A percentile compares a stretch with the other conserved stretches of the same genome.
Evolutionary conservation across 1,139 yeast species (phyloP).

Genomic region (Eremothecium coryli): DNA sequence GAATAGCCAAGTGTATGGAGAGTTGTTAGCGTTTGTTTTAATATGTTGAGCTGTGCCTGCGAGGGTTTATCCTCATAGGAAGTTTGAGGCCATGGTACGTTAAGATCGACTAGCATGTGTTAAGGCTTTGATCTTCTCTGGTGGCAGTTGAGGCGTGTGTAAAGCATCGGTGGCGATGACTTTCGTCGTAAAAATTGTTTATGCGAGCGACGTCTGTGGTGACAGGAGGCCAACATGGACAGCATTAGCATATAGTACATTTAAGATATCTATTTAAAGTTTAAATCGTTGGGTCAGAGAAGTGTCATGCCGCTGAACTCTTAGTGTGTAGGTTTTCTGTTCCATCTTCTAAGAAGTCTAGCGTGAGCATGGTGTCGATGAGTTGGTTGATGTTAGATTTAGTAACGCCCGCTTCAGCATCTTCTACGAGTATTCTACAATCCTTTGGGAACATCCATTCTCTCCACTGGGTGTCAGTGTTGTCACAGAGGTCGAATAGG

Average conservation of each 20-base stretch:
- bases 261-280: too few species aligned
- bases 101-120: slow-evolving; percentile 62
- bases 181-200: too few species aligned
- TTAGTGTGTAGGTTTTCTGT: slow-evolving; percentile 22
- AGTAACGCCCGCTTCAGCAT: slow-evolving; percentile 15
- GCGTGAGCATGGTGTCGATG: slow-evolving; percentile 23
- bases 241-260: too few species aligned
- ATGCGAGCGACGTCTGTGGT: too few species aligned
- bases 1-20: slow-evolving; percentile 58
- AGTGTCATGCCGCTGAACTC: slow-evolving; percentile 16
- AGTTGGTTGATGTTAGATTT: slow-evolving; percentile 24
- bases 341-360: slow-evolving; percentile 28
- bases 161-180: too few species aligned
- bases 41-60: slow-evolving; percentile 34
- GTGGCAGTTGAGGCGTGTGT: too few species aligned
- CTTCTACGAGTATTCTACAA: slow-evolving; percentile 19
- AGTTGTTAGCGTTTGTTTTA: slow-evolving; percentile 47
- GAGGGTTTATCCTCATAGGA: slow-evolving; percentile 39
- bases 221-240: too few species aligned
- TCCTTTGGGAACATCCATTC: slow-evolving; percentile 30
- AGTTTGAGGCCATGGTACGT: slow-evolving; percentile 70
- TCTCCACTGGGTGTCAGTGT: slow-evolving; percentile 28
- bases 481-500: slow-evolving; percentile 29
- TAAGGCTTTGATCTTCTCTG: too few species aligned
- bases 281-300: too few species aligned